phyloP scores from a whole-genome alignment of 2,329 filamentous ascomycete species.

The Cadophora luteo-olivacea region DNA sequence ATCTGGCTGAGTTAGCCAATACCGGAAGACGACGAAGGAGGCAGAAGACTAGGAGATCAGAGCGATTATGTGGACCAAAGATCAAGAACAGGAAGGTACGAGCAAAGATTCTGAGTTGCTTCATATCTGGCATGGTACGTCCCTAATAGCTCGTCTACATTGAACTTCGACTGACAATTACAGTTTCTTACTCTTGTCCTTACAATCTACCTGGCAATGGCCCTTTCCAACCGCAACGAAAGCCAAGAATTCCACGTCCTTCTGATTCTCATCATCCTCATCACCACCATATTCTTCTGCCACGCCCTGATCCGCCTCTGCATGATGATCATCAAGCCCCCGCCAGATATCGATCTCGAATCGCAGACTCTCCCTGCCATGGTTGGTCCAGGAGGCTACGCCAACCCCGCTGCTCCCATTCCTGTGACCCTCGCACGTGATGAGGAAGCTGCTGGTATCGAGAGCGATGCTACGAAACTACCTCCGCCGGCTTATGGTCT shows the following conservation, averaged over 20 bases:
- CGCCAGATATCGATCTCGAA: slow-evolving; percentile 43
- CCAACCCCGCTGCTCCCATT: slow-evolving; percentile 75
- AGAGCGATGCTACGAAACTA: slow-evolving; percentile 60
- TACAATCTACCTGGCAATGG: slow-evolving; percentile 66
- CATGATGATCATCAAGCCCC: slow-evolving; percentile 62
- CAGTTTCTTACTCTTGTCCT: slow-evolving; percentile 41
- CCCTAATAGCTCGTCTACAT: background rate
- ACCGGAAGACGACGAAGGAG: slow-evolving; percentile 49
- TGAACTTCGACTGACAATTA: slow-evolving; percentile 22
- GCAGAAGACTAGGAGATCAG: slow-evolving; percentile 40
- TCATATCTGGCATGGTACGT: slow-evolving; percentile 62
- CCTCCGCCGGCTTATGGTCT: slow-evolving; percentile 85
- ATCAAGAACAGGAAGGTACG: slow-evolving; percentile 60
- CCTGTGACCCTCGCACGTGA: slow-evolving; percentile 77
- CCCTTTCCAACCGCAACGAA: slow-evolving; percentile 67
- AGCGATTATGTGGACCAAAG: slow-evolving; percentile 53
- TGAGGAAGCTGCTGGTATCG: slow-evolving; percentile 68
- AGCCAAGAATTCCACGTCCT: slow-evolving; percentile 79
- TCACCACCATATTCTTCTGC: slow-evolving; percentile 79
- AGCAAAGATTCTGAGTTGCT: slow-evolving; percentile 62
- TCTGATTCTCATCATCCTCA: slow-evolving; percentile 77
- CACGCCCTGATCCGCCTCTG: slow-evolving; percentile 78
- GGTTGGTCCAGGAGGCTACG: slow-evolving; percentile 67
- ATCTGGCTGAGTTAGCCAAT: slow-evolving; percentile 53
- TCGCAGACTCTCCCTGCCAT: slow-evolving; percentile 52